Evolutionary conservation across 495 filamentous ascomycete genomes (phyloP).

Genomic region (Gamarada debralockiae): DNA sequence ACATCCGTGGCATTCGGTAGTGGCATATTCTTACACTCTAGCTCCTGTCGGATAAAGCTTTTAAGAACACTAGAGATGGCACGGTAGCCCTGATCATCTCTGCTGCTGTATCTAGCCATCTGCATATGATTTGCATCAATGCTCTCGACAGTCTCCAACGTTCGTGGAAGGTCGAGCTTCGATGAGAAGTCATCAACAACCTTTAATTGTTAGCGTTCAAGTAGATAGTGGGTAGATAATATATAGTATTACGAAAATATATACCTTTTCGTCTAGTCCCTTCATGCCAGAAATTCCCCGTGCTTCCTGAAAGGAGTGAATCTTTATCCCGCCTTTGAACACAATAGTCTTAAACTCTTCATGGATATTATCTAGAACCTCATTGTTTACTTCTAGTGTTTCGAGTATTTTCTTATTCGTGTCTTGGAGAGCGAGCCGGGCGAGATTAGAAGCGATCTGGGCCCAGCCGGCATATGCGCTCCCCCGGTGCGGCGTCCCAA

Average conservation of each 20-base stretch:
- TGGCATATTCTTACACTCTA: no score
- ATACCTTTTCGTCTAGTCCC: constrained; percentile 33
- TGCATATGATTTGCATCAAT: constrained; percentile 11
- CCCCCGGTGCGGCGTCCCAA: constrained; percentile 39
- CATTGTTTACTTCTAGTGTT: constrained; percentile 31
- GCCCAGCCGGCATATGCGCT: constrained; percentile 31
- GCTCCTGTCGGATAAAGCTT: neutral
- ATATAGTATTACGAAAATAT: neutral
- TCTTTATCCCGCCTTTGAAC: constrained; percentile 22
- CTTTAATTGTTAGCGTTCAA: constrained; percentile 11
- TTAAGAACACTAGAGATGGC: neutral
- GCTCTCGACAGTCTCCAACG: constrained; percentile 32
- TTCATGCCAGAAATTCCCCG: constrained; percentile 34
- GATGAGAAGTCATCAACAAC: constrained; percentile 33
- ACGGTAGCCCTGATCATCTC: constrained; percentile 1
- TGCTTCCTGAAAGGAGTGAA: constrained; percentile 41
- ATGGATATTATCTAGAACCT: constrained; percentile 35
- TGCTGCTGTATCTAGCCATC: constrained; percentile 1
- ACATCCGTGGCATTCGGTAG: no score
- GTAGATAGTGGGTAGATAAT: neutral
- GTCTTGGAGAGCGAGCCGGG: constrained; percentile 21
- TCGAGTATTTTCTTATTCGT: constrained; percentile 24
- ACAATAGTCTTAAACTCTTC: constrained; percentile 29
- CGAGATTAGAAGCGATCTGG: constrained; percentile 26
- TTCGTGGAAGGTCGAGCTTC: constrained; percentile 27